Conservation (phyloP, 768 basidiomycete species). For the Cyathus striatus region DNA sequence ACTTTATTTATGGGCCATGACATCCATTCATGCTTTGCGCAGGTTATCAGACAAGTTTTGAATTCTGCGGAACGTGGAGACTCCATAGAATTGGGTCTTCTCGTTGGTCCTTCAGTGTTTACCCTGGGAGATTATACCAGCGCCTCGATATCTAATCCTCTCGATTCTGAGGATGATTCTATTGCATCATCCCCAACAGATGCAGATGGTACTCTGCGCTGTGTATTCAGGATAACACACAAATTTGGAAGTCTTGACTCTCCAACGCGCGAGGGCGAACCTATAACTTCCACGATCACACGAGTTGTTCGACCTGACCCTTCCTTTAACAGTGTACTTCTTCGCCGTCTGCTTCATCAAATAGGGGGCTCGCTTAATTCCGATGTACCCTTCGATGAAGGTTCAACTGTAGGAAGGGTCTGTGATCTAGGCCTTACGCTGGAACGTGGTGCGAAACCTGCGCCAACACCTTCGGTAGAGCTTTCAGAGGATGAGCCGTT, state of each 20-base stretch:
- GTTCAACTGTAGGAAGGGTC: slow-evolving; percentile 33
- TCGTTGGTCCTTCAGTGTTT: slow-evolving; percentile 27
- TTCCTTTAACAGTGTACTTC: slow-evolving; percentile 40
- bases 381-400: slow-evolving; percentile 37
- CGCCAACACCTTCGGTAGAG: slow-evolving; percentile 23
- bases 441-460: slow-evolving; percentile 49
- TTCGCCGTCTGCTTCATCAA: slow-evolving; percentile 57
- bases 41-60: slow-evolving; percentile 86
- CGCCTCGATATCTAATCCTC: slow-evolving; percentile 7
- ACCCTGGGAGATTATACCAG: slow-evolving; percentile 4
- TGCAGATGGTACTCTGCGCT: slow-evolving; percentile 29
- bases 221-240: slow-evolving; percentile 45
- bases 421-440: slow-evolving; percentile 67
- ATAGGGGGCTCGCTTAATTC: slow-evolving; percentile 47
- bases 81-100: slow-evolving; percentile 81
- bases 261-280: slow-evolving; percentile 8
- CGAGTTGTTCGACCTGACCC: slow-evolving; percentile 41
- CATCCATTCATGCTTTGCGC: slow-evolving; percentile 7
- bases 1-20: slow-evolving; percentile 11
- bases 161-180: slow-evolving; percentile 16
- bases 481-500: slow-evolving; percentile 28
- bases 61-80: slow-evolving; percentile 66
- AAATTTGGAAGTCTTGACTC: slow-evolving; percentile 26
- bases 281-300: slow-evolving; percentile 3
- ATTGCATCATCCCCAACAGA: slow-evolving; percentile 16